Percentiles rank a stretch among this genome's conserved stretches.
Conservation (phyloP, 2,329 filamentous ascomycete species). For the Aspergillus sp. region DNA sequence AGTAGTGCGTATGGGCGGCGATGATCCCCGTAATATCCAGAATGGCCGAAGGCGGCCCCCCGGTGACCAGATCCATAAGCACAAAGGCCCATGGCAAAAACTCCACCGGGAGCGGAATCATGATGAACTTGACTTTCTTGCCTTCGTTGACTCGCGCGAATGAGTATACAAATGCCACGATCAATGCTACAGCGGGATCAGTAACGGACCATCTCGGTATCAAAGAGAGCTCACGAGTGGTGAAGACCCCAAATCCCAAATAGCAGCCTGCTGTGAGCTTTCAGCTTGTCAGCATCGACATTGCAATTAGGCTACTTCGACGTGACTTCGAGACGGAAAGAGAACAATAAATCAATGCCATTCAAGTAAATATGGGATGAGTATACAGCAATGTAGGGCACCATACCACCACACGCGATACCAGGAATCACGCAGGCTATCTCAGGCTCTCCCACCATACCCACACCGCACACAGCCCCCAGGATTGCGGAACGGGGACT, state of each 20-base stretch:
- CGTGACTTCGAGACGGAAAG: conserved; percentile 2
- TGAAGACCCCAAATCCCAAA: conserved; percentile 26
- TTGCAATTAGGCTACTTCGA: conserved; percentile 13
- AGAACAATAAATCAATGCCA: conserved; percentile 12
- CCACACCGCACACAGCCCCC: conserved; percentile 56
- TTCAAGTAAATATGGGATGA: conserved; percentile 13
- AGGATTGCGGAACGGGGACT: conserved; percentile 54
- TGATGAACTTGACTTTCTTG: conserved; percentile 64
- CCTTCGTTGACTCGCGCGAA: conserved; percentile 77
- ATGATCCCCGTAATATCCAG: conserved; percentile 68
- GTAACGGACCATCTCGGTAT: conserved; percentile 4
- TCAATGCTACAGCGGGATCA: conserved; percentile 55
- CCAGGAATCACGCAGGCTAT: conserved; percentile 47
- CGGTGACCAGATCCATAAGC: conserved; percentile 60
- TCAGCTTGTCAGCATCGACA: conserved; percentile 21
- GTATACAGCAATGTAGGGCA: conserved; percentile 51
- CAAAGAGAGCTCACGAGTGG: conserved; percentile 23
- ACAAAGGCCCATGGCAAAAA: conserved; percentile 75
- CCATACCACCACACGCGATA: conserved; percentile 54
- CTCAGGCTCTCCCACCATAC: conserved; percentile 69
- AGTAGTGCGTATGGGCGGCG: conserved; percentile 84
- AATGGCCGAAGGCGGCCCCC: conserved; percentile 48
- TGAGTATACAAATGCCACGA: conserved; percentile 74
- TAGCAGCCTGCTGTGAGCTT: conserved; percentile 35
- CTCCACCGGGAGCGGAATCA: conserved; percentile 75